Evolutionary conservation across 108 stramenopile genomes (phyloP).

Genomic region (Nitzschia palea): DNA sequence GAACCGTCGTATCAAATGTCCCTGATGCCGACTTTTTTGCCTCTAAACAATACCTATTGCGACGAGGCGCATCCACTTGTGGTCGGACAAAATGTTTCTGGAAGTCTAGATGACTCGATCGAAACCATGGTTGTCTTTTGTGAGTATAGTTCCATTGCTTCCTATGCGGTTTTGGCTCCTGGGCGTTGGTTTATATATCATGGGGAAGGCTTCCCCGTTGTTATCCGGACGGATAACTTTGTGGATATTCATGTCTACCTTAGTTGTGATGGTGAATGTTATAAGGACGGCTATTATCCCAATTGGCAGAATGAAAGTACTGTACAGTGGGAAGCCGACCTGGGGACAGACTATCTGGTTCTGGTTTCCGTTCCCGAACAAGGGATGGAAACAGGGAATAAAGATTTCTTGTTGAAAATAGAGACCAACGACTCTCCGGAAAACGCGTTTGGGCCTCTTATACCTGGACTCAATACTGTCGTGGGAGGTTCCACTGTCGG

Average conservation of each 20-base stretch:
- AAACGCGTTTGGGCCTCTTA: background rate
- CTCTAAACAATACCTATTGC: background rate
- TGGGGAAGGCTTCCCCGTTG: background rate
- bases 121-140: background rate
- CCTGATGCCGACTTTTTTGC: background rate
- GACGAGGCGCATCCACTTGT: conserved; percentile 1
- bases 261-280: background rate
- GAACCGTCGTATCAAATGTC: background rate
- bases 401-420: background rate
- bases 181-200: background rate
- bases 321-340: background rate
- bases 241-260: background rate
- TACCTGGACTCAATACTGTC: background rate
- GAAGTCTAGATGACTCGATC: background rate
- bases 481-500: background rate
- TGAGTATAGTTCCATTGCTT: background rate
- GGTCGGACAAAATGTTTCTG: background rate
- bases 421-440: background rate
- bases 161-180: background rate
- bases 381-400: background rate
- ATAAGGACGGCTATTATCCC: background rate
- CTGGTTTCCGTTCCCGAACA: too few species aligned
- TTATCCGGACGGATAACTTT: background rate
- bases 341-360: background rate
- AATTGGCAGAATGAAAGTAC: background rate